These are phyloP conservation scores for Microdochium bolleyi DNA, from an alignment of 2,329 filamentous ascomycete species.

Conservation along the genomic window DNA sequence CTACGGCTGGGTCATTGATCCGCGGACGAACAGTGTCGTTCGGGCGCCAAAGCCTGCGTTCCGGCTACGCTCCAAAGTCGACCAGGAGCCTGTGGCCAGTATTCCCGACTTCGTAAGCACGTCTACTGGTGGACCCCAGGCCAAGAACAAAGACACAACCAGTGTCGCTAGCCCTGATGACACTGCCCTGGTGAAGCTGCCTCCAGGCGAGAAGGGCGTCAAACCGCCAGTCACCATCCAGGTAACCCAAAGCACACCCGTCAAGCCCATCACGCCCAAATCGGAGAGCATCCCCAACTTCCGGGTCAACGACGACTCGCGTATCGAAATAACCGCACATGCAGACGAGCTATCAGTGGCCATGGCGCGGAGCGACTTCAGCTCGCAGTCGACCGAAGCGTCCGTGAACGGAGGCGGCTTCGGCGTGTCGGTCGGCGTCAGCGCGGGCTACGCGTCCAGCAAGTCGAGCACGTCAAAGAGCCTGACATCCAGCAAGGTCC, in stretches of 20 bases:
- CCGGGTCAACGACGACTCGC: neutral
- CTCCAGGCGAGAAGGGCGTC: neutral
- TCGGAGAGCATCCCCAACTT: neutral
- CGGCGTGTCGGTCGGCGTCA: neutral
- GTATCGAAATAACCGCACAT: neutral
- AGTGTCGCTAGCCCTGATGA: too few relatives aligned
- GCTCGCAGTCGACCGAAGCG: neutral
- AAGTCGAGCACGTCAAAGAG: neutral
- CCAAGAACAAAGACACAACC: neutral
- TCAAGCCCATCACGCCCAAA: neutral
- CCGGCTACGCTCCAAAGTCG: neutral
- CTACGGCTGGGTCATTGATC: neutral
- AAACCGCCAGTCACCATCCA: neutral
- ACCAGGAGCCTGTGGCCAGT: neutral
- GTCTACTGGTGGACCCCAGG: neutral
- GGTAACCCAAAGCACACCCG: neutral
- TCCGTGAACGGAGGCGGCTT: neutral
- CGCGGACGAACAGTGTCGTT: neutral
- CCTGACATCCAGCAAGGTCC: neutral
- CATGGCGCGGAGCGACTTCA: slow-evolving; percentile 1
- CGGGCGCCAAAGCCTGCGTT: neutral
- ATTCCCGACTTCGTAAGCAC: neutral
- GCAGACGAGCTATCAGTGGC: neutral
- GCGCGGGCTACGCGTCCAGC: neutral
- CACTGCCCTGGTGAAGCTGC: too few relatives aligned